Evolutionary conservation across 192 early-diverging fungal species (phyloP).

Genomic region (Mortierella claussenii): DNA sequence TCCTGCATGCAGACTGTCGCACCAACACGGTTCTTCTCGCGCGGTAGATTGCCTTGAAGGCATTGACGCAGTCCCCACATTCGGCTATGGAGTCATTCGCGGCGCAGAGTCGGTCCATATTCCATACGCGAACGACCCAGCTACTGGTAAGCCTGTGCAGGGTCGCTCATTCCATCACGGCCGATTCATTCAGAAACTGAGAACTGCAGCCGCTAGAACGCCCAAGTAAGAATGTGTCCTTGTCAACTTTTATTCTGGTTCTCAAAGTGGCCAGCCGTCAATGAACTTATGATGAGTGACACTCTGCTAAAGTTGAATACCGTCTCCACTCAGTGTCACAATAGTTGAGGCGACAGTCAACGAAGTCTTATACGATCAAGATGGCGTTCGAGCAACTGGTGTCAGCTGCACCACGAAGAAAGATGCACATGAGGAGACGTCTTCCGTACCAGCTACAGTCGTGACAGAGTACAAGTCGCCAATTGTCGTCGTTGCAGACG

Average conservation of each 20-base stretch:
- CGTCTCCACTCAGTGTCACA: slow-evolving; percentile 65
- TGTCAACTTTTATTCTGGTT: background rate
- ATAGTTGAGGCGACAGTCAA: slow-evolving; percentile 83
- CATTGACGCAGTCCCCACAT: slow-evolving; percentile 84
- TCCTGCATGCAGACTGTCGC: too few species aligned
- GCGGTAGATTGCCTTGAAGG: slow-evolving; percentile 75
- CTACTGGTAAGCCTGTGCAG: slow-evolving; percentile 57
- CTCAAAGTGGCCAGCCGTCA: too few species aligned
- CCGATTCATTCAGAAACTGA: slow-evolving; percentile 86
- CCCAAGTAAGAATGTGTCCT: slow-evolving; percentile 59
- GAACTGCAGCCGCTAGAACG: slow-evolving; percentile 67
- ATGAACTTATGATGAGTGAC: background rate
- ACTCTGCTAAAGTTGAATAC: background rate
- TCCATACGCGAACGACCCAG: slow-evolving; percentile 70
- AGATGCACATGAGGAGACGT: background rate
- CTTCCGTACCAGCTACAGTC: background rate
- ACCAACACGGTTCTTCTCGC: too few species aligned
- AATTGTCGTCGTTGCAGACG: slow-evolving; percentile 89
- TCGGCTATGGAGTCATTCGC: slow-evolving; percentile 90
- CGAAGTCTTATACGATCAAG: slow-evolving; percentile 65
- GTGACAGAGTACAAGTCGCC: slow-evolving; percentile 65
- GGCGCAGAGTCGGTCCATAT: slow-evolving; percentile 69
- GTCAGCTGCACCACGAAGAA: slow-evolving; percentile 61
- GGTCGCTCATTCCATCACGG: slow-evolving; percentile 96
- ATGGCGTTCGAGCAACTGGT: slow-evolving; percentile 64